Conservation (phyloP, 306 rosid genomes). For the Glycine soja region DNA sequence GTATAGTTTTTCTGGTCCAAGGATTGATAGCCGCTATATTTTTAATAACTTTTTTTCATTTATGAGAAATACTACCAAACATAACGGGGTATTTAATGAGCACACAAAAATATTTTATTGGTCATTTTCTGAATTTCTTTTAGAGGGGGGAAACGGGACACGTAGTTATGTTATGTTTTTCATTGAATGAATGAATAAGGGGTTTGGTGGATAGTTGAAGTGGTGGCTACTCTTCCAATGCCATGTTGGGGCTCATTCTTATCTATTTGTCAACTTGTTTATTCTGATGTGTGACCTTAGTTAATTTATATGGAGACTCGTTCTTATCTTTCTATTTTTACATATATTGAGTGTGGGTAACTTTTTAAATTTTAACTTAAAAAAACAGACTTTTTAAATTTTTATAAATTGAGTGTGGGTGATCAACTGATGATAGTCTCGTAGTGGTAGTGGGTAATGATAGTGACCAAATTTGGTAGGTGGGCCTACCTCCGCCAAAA, state of each 20-base stretch:
- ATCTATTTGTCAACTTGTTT: slow-evolving; percentile 36
- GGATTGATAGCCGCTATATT: too few species aligned
- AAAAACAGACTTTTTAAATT: too few species aligned
- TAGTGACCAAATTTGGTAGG: slow-evolving; percentile 11
- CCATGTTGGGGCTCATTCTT: background rate
- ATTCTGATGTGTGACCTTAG: background rate
- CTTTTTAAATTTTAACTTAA: background rate
- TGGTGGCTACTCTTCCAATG: background rate
- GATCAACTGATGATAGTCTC: too few species aligned
- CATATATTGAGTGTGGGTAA: background rate
- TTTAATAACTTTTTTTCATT: too few species aligned
- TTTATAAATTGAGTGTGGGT: background rate
- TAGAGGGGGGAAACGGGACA: background rate
- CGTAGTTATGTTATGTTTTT: background rate
- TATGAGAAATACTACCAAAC: background rate
- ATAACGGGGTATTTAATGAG: background rate
- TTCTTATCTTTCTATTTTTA: background rate
- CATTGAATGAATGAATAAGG: background rate
- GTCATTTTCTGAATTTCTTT: background rate
- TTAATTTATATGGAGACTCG: background rate
- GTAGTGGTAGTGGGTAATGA: background rate
- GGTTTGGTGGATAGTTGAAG: slow-evolving; percentile 9
- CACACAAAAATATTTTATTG: background rate
- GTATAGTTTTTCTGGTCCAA: background rate
- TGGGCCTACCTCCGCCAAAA: slow-evolving; percentile 17